phyloP scores from a whole-genome alignment of 78 protist genomes.

The Dictyostelium capitatum region DNA sequence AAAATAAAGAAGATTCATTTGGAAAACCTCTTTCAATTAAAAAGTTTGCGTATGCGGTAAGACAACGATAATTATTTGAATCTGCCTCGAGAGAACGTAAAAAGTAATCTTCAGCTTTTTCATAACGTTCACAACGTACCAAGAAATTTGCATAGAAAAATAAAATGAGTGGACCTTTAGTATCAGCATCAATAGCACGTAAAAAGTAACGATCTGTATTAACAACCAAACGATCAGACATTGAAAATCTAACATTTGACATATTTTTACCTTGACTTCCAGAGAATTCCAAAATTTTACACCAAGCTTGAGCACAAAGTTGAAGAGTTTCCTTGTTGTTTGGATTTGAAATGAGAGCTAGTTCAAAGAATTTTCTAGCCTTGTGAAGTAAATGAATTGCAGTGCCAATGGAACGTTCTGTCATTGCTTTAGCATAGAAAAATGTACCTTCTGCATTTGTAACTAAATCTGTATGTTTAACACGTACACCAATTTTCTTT shows the following conservation, averaged over 20 bases:
- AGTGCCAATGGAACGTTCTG: slow-evolving; percentile 33
- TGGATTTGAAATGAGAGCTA: slow-evolving; percentile 74
- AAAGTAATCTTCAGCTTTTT: slow-evolving; percentile 74
- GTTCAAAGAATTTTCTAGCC: slow-evolving; percentile 63
- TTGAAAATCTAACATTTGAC: slow-evolving; percentile 71
- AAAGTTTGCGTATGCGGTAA: slow-evolving; percentile 67
- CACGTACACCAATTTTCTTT: slow-evolving; percentile 82
- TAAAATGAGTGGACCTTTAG: slow-evolving; percentile 71
- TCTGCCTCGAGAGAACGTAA: slow-evolving; percentile 59
- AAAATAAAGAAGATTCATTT: slow-evolving; percentile 46
- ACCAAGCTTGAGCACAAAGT: slow-evolving; percentile 73
- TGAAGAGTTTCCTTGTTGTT: slow-evolving; percentile 79
- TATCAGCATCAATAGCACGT: slow-evolving; percentile 77
- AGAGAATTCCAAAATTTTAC: slow-evolving; percentile 62
- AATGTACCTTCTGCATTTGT: slow-evolving; percentile 82
- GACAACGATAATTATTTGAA: slow-evolving; percentile 71
- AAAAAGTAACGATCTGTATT: slow-evolving; percentile 78
- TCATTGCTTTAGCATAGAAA: slow-evolving; percentile 83
- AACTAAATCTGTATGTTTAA: slow-evolving; percentile 76
- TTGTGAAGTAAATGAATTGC: slow-evolving; percentile 58
- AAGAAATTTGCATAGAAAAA: slow-evolving; percentile 79
- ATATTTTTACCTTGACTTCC: slow-evolving; percentile 62
- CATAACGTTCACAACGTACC: slow-evolving; percentile 69
- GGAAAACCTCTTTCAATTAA: slow-evolving; percentile 73
- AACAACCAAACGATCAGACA: slow-evolving; percentile 57